These are phyloP conservation scores for Pseudocercospora ulei DNA, from an alignment of 2,329 filamentous ascomycete species.

Conservation along the genomic window DNA sequence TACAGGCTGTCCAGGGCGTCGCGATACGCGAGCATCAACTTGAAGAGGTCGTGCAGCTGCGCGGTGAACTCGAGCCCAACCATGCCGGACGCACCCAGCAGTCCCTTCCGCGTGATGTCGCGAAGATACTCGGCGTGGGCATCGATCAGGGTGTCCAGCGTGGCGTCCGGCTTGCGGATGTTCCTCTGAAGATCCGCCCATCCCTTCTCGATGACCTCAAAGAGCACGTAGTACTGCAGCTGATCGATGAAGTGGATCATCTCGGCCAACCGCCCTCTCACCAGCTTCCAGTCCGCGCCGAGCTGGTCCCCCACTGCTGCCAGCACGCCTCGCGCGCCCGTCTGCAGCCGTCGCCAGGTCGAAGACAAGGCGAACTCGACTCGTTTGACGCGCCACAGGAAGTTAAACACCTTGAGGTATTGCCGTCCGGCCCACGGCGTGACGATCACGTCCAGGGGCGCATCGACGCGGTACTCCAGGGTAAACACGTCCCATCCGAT, in stretches of 20 bases:
- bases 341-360: slow-evolving; percentile 93
- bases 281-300: slow-evolving; percentile 68
- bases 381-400: slow-evolving; percentile 94
- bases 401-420: slow-evolving; percentile 98
- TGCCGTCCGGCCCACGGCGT: slow-evolving; percentile 92
- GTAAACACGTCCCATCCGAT: slow-evolving; percentile 99
- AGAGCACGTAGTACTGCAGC: slow-evolving; percentile 95
- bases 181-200: slow-evolving; percentile 84
- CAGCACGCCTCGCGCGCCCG: slow-evolving; percentile 82
- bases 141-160: slow-evolving; percentile 85
- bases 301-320: slow-evolving; percentile 59
- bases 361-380: slow-evolving; percentile 88
- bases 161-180: slow-evolving; percentile 67
- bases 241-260: slow-evolving; percentile 99
- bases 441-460: slow-evolving; percentile 91
- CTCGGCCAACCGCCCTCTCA: slow-evolving; percentile 78
- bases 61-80: slow-evolving; percentile 61
- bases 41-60: slow-evolving; percentile 84
- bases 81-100: slow-evolving; percentile 57
- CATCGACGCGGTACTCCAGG: slow-evolving; percentile 94
- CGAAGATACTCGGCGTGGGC: slow-evolving; percentile 86
- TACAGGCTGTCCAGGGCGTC: slow-evolving; percentile 91
- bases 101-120: slow-evolving; percentile 89
- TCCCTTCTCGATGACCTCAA: slow-evolving; percentile 93
- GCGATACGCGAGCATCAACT: slow-evolving; percentile 86